Evolutionary conservation across 2,329 filamentous ascomycete genomes (phyloP), one percentile per base, ranked within the genome.

Genomic region (Verticillium nonalfalfae): DNA sequence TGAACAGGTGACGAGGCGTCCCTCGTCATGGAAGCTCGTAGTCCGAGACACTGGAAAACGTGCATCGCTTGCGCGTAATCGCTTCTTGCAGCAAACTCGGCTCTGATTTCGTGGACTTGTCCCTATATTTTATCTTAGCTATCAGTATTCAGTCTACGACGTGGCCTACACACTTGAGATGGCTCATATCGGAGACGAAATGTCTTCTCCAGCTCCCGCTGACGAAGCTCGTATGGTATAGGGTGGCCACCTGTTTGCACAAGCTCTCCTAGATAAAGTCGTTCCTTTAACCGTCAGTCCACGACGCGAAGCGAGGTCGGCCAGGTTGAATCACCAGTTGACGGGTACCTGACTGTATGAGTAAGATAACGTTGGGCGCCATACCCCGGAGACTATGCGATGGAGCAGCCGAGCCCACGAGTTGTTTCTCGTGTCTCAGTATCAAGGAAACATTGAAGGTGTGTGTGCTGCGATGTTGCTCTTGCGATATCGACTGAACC

Each of bases 101-200:
- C 58, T 4, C 58, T 34, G 14, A 59, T 45, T n/a, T 59, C 54
- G 54, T 35, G 31, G 18, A 56, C 4, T 4, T 56, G 26, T 34
- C 54, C 54, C 54, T 56, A n/a, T 1, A 1, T 56, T 18, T 11
- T 21, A 7, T 56, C 26, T 56, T 31, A 56, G 31, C 26, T 3
- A 21, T 7, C 13, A 10, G 10, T 11, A 26, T 34, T 34, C 7
- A 4, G 11, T n/a, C 7, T 10, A 14, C 5, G 45, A 21, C 15
- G 26, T 26, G 9, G 45, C 9, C n/a, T n/a, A 50, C 45, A 7
- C 11, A 59, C 57, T 15, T 13, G 31, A 10, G 57, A 54, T 9
- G 45, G 58, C 40, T 59, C 58, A 26, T 59, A 59, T 38, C 58
- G 40, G 3, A 59, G 58, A 11, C 58, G 58, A 11, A 59, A 35